A percentile compares a stretch with the other conserved stretches of the same genome.
phyloP scores from a whole-genome alignment of 495 filamentous ascomycete species.

The Sordaria brevicollis region DNA sequence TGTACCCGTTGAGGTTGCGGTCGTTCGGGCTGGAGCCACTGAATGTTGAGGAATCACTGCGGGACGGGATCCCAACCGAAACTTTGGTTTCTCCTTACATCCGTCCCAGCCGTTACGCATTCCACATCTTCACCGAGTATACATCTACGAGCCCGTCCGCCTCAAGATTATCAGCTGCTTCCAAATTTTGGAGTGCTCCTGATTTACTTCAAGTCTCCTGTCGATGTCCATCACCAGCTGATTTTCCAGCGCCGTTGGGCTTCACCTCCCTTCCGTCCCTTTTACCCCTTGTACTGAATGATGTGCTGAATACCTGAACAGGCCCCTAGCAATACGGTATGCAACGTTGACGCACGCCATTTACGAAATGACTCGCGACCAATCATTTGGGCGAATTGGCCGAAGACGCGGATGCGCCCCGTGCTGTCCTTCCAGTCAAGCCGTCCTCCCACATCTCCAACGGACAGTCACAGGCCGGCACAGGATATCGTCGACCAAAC shows the following conservation, averaged over 20 bases:
- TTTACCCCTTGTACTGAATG: too few species aligned
- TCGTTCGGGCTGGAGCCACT: neutral
- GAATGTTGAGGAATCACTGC: neutral
- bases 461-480: neutral
- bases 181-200: neutral
- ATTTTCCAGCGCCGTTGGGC: neutral
- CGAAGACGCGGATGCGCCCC: neutral
- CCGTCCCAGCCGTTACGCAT: neutral
- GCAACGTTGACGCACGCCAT: neutral
- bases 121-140: neutral
- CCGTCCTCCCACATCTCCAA: neutral
- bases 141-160: neutral
- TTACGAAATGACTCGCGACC: neutral
- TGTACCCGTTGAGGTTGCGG: neutral
- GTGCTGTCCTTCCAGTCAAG: neutral
- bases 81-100: neutral
- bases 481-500: neutral
- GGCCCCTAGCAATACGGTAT: neutral
- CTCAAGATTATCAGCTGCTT: neutral
- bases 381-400: neutral
- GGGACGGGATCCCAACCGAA: neutral
- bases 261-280: neutral
- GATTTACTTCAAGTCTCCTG: neutral
- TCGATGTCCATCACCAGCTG: neutral
- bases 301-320: neutral